Conservation (phyloP, 2,329 filamentous ascomycete genomes). For the Ophiocordyceps australis region DNA sequence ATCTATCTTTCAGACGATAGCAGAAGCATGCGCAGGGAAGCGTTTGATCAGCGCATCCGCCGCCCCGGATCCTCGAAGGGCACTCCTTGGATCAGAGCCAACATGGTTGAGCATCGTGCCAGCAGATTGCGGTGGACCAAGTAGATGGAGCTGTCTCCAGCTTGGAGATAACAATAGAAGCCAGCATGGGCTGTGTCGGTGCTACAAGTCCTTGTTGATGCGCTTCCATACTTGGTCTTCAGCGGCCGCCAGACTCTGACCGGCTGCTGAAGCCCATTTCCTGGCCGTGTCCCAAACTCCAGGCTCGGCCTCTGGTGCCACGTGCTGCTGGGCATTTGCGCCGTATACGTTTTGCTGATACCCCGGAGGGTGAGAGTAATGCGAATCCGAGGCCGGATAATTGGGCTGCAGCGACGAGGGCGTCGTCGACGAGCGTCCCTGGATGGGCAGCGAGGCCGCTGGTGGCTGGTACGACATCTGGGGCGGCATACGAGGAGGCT, state of each 20-base stretch:
- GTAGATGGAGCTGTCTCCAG: too few relatives aligned
- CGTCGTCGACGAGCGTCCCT: slow-evolving; percentile 25
- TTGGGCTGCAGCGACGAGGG: slow-evolving; percentile 9
- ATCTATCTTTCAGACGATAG: too few relatives aligned
- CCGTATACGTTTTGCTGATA: slow-evolving; percentile 38
- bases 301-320: slow-evolving; percentile 18
- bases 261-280: slow-evolving; percentile 37
- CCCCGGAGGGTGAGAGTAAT: slow-evolving; percentile 28
- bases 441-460: slow-evolving; percentile 18
- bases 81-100: too few relatives aligned
- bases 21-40: too few relatives aligned
- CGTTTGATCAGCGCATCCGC: not conserved
- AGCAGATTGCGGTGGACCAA: too few relatives aligned
- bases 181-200: too few relatives aligned
- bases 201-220: slow-evolving; percentile 37
- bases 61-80: not conserved
- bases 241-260: slow-evolving; percentile 36
- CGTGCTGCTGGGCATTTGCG: slow-evolving; percentile 28
- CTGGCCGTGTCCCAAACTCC: slow-evolving; percentile 38
- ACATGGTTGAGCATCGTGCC: not conserved
- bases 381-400: slow-evolving; percentile 8
- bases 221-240: slow-evolving; percentile 45
- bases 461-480: slow-evolving; percentile 33
- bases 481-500: slow-evolving; percentile 17
- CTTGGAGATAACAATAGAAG: too few relatives aligned